Base-by-base conservation (phyloP, 2,329 filamentous ascomycete species). In the Sordariomycetes sp. region DNA sequence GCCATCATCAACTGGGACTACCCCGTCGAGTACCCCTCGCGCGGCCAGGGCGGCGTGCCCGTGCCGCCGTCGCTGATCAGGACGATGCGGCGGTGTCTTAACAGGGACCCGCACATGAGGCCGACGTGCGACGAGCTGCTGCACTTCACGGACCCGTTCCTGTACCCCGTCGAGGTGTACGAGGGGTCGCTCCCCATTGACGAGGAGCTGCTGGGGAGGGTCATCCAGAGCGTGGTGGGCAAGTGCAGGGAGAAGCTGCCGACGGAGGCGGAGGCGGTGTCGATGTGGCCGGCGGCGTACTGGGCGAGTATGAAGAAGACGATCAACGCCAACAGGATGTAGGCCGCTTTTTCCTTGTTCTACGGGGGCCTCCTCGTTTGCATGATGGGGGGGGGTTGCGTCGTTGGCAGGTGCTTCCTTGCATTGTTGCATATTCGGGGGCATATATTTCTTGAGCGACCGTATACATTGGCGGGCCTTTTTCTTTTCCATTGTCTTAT, bases 1-100 rank as follows among this genome's bases (percentile, higher is more conserved):
- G 89, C 89, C 60, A 94, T 95, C 67, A 89, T 91, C 64, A 89
- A 93, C 70, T 89, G 84, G 71, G 79, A 85, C 59, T 84, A 91
- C 69, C 70, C 73, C 6, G 89, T 95, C 66, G 82, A 89, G 59
- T 94, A 86, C 65, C 87, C 87, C 0, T 78, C 83, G 1, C 76
- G 79, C 2, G 89, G 86, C 14, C 75, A 91, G 55, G 89, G 89
- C 51, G 86, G 78, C 57, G 75, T 79, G 1, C 73, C 75, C 0
- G 82, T 89, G 1, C 85, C 85, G 0, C 72, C 75, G 0, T 79
- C 79, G 12, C 72, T 88, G 14, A 69, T 88, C 37, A 73, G 78
- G 34, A 87, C 85, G 0, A 76, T 89, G 76, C 79, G 75, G 64
- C 76, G 79, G 18, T 88, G 85, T 64, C 74, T 89, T 10, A 78